Conservation (phyloP, 75 land plant genomes). For the Adiantum capillusveneris region DNA sequence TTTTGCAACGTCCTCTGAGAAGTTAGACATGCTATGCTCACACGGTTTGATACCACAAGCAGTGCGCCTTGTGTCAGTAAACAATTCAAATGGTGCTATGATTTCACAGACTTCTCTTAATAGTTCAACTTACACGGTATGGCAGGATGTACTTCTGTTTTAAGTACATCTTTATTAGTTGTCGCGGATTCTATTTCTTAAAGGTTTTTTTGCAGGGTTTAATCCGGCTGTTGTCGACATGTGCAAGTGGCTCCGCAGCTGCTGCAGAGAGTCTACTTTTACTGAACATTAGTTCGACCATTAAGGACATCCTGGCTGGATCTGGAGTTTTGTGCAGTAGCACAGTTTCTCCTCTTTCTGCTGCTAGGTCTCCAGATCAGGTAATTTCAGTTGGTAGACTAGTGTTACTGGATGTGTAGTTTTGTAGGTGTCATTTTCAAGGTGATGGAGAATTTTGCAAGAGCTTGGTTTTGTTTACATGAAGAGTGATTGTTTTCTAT, state of each 20-base stretch:
- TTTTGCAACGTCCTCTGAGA: conserved; percentile 80
- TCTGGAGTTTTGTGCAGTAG: conserved; percentile 58
- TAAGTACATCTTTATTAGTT: too few species aligned
- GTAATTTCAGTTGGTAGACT: too few species aligned
- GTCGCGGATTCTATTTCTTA: too few species aligned
- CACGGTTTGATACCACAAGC: conserved; percentile 93
- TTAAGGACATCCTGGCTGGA: conserved; percentile 84
- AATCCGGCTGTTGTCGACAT: conserved; percentile 82
- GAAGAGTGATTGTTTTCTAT: too few species aligned
- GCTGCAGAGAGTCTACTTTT: conserved; percentile 71
- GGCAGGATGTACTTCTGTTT: neutral
- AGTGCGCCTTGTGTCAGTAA: conserved; percentile 70
- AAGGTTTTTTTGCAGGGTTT: conserved; percentile 55
- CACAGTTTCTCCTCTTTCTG: conserved; percentile 60
- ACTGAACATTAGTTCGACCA: conserved; percentile 69
- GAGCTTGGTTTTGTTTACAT: too few species aligned
- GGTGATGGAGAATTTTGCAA: too few species aligned
- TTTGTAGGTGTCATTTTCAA: too few species aligned
- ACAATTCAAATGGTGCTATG: conserved; percentile 54
- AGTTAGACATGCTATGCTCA: conserved; percentile 79
- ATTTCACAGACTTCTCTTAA: conserved; percentile 80
- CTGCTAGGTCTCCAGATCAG: conserved; percentile 83
- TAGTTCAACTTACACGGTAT: conserved; percentile 88
- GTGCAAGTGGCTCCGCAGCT: conserved; percentile 87
- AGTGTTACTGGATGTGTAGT: too few species aligned